These are phyloP conservation scores for Pichia membranifaciens DNA, from an alignment of 805 yeast genomes.

Conservation along the genomic window DNA sequence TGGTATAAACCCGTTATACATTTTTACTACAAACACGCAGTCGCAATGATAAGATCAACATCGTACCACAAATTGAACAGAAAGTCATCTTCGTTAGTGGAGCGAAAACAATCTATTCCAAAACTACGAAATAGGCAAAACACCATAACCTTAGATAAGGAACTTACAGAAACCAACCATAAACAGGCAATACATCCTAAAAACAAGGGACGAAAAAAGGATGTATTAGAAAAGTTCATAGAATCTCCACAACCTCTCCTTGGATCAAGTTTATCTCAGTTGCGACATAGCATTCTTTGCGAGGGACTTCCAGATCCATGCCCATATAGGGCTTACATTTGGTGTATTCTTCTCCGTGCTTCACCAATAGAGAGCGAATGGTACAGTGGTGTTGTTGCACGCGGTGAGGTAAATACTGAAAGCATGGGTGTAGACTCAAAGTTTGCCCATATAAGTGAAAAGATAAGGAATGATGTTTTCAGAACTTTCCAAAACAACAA, in stretches of 20 bases:
- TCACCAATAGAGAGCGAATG: constrained; percentile 50
- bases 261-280: constrained; percentile 45
- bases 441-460: constrained; percentile 47
- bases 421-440: constrained; percentile 4
- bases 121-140: constrained; percentile 3
- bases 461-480: constrained; percentile 81
- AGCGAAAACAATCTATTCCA: constrained; percentile 3
- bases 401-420: constrained; percentile 37
- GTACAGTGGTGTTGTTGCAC: constrained; percentile 48
- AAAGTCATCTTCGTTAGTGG: neutral
- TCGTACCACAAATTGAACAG: constrained; percentile 6
- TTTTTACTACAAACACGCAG: no score
- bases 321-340: constrained; percentile 67
- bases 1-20: no score
- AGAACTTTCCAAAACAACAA: constrained; percentile 76
- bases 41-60: constrained; percentile 1
- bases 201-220: constrained; percentile 39
- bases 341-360: constrained; percentile 71
- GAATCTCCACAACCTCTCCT: constrained; percentile 40
- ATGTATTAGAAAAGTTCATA: constrained; percentile 47
- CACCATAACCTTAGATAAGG: neutral
- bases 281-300: constrained; percentile 45
- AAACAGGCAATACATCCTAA: constrained; percentile 10
- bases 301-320: constrained; percentile 42
- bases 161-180: neutral